Evolutionary conservation across 2,329 filamentous ascomycete genomes (phyloP).

Genomic region (Aspergillus oerlinghausenensis): DNA sequence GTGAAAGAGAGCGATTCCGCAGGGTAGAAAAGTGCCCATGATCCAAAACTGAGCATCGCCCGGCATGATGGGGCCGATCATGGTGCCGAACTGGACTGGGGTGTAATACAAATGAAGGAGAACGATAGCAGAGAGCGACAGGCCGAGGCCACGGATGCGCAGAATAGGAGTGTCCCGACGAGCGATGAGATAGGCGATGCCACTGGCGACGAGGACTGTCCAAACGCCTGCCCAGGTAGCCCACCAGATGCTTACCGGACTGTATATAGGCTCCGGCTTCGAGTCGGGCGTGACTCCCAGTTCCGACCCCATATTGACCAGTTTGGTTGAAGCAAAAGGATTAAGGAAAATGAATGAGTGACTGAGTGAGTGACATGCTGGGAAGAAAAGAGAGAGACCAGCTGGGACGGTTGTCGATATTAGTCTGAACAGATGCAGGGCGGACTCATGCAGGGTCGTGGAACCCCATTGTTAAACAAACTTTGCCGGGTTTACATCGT

Average conservation of each 20-base stretch:
- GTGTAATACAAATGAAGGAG: constrained; percentile 38
- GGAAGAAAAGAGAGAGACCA: background rate
- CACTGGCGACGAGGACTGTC: constrained; percentile 28
- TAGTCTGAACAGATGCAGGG: background rate
- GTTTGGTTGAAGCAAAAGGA: background rate
- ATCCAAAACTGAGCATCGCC: constrained; percentile 60
- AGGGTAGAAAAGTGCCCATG: constrained; percentile 62
- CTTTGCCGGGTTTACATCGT: background rate
- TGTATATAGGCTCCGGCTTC: constrained; percentile 17
- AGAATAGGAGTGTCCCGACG: constrained; percentile 33
- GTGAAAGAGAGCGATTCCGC: constrained; percentile 63
- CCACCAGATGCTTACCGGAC: constrained; percentile 27
- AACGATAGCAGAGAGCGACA: constrained; percentile 33
- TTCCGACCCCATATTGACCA: constrained; percentile 26
- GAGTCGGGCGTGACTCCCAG: constrained; percentile 23
- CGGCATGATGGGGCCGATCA: constrained; percentile 38
- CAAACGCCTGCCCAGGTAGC: constrained; percentile 25
- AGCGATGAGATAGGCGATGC: constrained; percentile 29
- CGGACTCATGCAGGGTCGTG: background rate
- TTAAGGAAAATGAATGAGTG: background rate
- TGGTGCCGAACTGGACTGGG: constrained; percentile 31
- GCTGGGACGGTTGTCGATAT: background rate
- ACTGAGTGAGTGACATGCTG: background rate
- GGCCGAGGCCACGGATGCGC: constrained; percentile 35
- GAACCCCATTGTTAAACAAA: background rate